These are phyloP conservation scores for Amanita rubescens DNA, from an alignment of 768 basidiomycete species.

Conservation along the genomic window DNA sequence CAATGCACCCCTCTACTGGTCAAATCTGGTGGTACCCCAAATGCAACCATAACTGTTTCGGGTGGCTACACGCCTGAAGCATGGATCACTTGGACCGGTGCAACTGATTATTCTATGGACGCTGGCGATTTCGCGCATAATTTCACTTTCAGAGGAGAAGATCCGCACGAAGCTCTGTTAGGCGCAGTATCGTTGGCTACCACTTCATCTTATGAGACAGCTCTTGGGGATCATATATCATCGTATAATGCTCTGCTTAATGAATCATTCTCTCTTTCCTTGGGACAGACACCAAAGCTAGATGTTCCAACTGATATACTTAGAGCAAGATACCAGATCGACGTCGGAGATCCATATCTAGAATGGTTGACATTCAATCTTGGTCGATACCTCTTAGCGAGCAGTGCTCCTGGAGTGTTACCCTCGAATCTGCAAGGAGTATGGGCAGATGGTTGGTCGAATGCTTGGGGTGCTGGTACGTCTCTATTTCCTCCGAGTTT, in stretches of 20 bases:
- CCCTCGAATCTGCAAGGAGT: slow-evolving; percentile 73
- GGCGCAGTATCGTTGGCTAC: slow-evolving; percentile 23
- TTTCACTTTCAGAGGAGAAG: slow-evolving; percentile 57
- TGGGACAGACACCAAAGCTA: slow-evolving; percentile 53
- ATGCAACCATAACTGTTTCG: slow-evolving; percentile 39
- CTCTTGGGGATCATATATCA: slow-evolving; percentile 41
- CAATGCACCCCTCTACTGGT: slow-evolving; percentile 27
- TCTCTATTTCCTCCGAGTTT: slow-evolving; percentile 6
- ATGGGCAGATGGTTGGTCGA: slow-evolving; percentile 50
- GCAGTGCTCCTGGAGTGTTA: slow-evolving; percentile 53
- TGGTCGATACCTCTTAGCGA: slow-evolving; percentile 58
- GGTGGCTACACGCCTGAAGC: slow-evolving; percentile 37
- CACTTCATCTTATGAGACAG: slow-evolving; percentile 25
- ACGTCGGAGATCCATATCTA: slow-evolving; percentile 53
- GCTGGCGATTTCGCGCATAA: slow-evolving; percentile 48
- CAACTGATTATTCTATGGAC: slow-evolving; percentile 57
- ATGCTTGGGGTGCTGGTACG: slow-evolving; percentile 59
- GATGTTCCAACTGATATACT: slow-evolving; percentile 51
- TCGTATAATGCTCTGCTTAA: slow-evolving; percentile 41
- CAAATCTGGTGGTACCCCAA: slow-evolving; percentile 25
- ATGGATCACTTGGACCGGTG: slow-evolving; percentile 71
- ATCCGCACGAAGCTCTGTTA: slow-evolving; percentile 46
- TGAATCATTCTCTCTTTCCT: slow-evolving; percentile 43
- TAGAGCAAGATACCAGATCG: slow-evolving; percentile 41
- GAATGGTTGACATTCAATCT: slow-evolving; percentile 73